A percentile compares a stretch with the other conserved stretches of the same genome.
Conservation (phyloP, 2,329 filamentous ascomycete species). For the Fusarium temperatum region DNA sequence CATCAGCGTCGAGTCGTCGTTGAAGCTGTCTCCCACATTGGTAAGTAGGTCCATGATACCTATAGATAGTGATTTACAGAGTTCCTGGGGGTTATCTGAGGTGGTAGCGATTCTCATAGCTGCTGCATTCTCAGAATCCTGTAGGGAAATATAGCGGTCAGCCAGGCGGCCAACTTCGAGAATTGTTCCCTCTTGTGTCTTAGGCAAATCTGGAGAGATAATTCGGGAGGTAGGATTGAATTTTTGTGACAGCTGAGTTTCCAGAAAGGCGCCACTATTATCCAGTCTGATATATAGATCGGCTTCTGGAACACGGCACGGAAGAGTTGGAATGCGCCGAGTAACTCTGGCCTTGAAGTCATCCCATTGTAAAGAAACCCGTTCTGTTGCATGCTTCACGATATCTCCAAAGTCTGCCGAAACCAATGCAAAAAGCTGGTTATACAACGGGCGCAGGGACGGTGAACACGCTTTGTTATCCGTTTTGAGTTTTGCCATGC, state of each 20-base stretch:
- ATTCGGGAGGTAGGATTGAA: slow-evolving; percentile 7
- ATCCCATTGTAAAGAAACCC: slow-evolving; percentile 51
- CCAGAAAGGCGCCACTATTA: slow-evolving; percentile 47
- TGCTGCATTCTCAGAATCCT: accelerated
- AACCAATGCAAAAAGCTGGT: background rate
- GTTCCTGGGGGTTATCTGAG: background rate
- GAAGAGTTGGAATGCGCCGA: slow-evolving; percentile 55
- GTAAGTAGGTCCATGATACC: background rate
- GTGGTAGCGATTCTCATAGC: background rate
- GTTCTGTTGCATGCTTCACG: slow-evolving; percentile 20
- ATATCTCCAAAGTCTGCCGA: background rate
- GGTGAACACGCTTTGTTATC: background rate
- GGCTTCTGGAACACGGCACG: slow-evolving; percentile 43
- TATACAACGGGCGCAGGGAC: background rate
- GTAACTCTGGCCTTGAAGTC: slow-evolving; percentile 49
- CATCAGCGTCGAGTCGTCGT: slow-evolving; percentile 43
- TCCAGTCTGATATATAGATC: slow-evolving; percentile 50
- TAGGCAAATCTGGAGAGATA: accelerated
- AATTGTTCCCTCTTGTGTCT: background rate
- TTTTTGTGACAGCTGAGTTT: slow-evolving; percentile 29
- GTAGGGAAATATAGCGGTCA: background rate
- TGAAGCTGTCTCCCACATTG: slow-evolving; percentile 40
- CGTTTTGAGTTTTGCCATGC: slow-evolving; percentile 65
- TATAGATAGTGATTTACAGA: background rate
- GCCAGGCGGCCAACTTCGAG: background rate